These are phyloP conservation scores for Tothia fuscella DNA, from an alignment of 2,329 filamentous ascomycete genomes.

Conservation along the genomic window DNA sequence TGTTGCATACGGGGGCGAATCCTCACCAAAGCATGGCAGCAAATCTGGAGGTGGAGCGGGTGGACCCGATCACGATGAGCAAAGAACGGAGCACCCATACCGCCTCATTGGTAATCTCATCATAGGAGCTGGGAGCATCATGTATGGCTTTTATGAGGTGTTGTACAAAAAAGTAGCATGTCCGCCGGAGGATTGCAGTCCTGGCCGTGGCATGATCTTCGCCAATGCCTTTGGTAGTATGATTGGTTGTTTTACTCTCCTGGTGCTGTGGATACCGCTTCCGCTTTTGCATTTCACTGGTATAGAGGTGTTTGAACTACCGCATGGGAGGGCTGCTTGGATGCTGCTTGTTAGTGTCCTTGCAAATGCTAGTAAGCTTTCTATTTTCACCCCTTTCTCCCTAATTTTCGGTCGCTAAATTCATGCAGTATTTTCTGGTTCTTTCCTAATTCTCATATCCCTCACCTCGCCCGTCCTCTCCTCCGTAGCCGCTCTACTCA, in stretches of 20 bases:
- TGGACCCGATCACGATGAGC: conserved; percentile 30
- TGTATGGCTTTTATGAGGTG: conserved; percentile 96
- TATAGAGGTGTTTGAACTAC: conserved; percentile 72
- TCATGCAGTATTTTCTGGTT: conserved; percentile 11
- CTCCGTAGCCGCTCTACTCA: conserved; percentile 83
- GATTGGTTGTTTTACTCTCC: conserved; percentile 76
- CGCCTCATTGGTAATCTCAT: conserved; percentile 78
- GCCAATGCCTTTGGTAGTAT: conserved; percentile 83
- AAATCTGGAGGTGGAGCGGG: conserved; percentile 44
- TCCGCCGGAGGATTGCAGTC: conserved; percentile 75
- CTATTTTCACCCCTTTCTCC: conserved; percentile 9
- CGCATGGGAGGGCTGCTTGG: conserved; percentile 63
- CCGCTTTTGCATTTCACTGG: conserved; percentile 70
- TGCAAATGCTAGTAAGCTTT: conserved; percentile 61
- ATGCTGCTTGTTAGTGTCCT: conserved; percentile 71
- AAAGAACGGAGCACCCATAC: conserved; percentile 26
- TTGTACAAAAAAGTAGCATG: conserved; percentile 90
- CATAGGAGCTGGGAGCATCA: conserved; percentile 78
- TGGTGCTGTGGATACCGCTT: conserved; percentile 83
- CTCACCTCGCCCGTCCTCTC: conserved; percentile 77
- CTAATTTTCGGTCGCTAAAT: conserved; percentile 1
- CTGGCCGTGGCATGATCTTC: conserved; percentile 88
- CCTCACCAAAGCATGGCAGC: conserved; percentile 39
- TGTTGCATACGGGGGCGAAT: conserved; percentile 79
- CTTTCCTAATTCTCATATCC: conserved; percentile 12